Conservation (phyloP, 441 rosid genomes). For the Codiaeum variegatum region DNA sequence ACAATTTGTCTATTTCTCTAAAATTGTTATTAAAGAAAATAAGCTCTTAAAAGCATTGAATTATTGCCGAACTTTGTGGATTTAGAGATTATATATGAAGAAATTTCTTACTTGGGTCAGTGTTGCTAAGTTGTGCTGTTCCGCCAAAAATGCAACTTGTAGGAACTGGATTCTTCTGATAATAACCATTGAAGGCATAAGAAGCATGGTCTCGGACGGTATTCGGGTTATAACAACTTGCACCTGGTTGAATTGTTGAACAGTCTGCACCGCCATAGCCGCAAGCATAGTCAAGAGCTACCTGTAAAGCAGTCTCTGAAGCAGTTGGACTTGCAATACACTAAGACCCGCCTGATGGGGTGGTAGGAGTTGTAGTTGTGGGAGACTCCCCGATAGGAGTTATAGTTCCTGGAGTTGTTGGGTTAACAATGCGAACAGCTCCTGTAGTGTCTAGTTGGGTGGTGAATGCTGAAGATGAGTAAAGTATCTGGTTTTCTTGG, state of each 20-base stretch:
- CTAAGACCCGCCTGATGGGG: slow-evolving; percentile 59
- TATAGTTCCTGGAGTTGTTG: slow-evolving; percentile 52
- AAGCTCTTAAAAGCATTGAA: neutral
- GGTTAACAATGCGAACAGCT: slow-evolving; percentile 65
- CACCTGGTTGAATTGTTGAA: slow-evolving; percentile 68
- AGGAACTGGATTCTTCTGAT: slow-evolving; percentile 90
- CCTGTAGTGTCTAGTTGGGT: slow-evolving; percentile 34
- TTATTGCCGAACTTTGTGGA: neutral
- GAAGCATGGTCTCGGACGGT: slow-evolving; percentile 81
- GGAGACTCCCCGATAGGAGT: slow-evolving; percentile 28
- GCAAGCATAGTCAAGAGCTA: slow-evolving; percentile 93
- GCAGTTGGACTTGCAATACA: slow-evolving; percentile 76
- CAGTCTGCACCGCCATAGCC: slow-evolving; percentile 96
- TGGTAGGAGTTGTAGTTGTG: slow-evolving; percentile 25
- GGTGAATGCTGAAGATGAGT: slow-evolving; percentile 26
- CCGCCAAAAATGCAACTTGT: slow-evolving; percentile 92
- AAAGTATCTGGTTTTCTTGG: slow-evolving; percentile 30
- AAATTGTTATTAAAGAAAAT: neutral
- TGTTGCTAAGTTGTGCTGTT: slow-evolving; percentile 65
- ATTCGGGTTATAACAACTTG: slow-evolving; percentile 71
- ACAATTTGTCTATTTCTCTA: neutral
- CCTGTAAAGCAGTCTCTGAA: slow-evolving; percentile 73
- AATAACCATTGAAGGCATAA: slow-evolving; percentile 89
- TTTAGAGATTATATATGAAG: neutral
- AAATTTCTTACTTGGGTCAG: slow-evolving; percentile 81